Percentiles rank a stretch among this genome's conserved stretches.
phyloP scores from a whole-genome alignment of 306 rosid species.

The Vicia sativa region DNA sequence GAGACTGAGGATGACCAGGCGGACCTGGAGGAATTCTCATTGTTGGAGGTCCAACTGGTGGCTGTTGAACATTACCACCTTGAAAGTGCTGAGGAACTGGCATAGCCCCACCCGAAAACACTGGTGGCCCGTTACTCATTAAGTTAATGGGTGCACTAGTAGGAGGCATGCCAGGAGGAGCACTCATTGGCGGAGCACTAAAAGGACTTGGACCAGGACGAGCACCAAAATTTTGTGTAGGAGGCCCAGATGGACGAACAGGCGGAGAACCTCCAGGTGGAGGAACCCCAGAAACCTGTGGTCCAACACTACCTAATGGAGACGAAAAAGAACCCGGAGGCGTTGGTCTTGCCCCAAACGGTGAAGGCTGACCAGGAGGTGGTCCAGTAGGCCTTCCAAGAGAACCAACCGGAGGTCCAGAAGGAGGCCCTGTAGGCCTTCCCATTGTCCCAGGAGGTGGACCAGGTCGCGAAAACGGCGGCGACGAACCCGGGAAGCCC shows the following conservation, averaged over 20 bases:
- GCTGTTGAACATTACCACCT: conserved; percentile 47
- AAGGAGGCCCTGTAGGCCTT: conserved; percentile 57
- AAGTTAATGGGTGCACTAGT: conserved; percentile 50
- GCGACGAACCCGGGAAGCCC: conserved; percentile 53
- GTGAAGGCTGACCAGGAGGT: conserved; percentile 48
- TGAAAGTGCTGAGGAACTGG: conserved; percentile 67
- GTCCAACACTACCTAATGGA: conserved; percentile 38
- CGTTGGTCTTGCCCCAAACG: conserved; percentile 52
- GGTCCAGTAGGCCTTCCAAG: conserved; percentile 53
- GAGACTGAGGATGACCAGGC: conserved; percentile 60
- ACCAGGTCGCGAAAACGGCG: conserved; percentile 70
- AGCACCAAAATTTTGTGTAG: conserved; percentile 41
- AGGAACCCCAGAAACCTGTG: conserved; percentile 54
- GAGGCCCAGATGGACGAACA: conserved; percentile 47
- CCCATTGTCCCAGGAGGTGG: conserved; percentile 59
- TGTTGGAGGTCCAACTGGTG: conserved; percentile 60
- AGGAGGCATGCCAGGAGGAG: conserved; percentile 44
- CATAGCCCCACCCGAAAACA: conserved; percentile 52
- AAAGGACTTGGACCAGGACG: conserved; percentile 49
- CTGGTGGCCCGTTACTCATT: conserved; percentile 80
- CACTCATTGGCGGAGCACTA: conserved; percentile 50
- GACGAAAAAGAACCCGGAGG: conserved; percentile 55
- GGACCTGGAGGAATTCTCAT: conserved; percentile 61
- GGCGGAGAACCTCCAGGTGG: conserved; percentile 53
- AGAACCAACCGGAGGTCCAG: conserved; percentile 48